Evolutionary conservation across 1,284 basidiomycete genomes (phyloP).

Genomic region (Schizophyllum amplum): DNA sequence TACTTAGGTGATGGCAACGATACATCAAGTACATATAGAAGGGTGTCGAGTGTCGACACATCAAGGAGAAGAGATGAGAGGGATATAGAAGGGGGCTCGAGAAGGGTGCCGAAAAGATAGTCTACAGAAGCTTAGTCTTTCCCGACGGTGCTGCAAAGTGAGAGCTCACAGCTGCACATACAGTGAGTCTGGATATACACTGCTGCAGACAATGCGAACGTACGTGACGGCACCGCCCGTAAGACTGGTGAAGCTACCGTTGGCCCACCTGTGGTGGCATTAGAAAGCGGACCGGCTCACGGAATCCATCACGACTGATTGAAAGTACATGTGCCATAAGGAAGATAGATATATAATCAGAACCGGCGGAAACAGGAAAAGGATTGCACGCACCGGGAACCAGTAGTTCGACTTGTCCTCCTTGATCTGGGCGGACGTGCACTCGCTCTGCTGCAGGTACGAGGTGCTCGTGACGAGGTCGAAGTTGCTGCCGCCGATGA

Average conservation of each 20-base stretch:
- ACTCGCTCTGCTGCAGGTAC: conserved; percentile 26
- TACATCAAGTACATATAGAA: too few species aligned
- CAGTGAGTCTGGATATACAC: too few species aligned
- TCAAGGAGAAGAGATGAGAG: too few species aligned
- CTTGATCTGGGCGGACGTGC: conserved; percentile 33
- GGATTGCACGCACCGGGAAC: conserved; percentile 25
- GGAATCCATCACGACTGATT: conserved; percentile 18
- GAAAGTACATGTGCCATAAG: conserved; percentile 29
- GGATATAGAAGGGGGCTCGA: too few species aligned
- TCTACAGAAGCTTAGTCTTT: too few species aligned
- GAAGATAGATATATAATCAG: too few species aligned
- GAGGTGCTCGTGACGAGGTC: conserved; percentile 25
- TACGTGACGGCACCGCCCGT: conserved; percentile 31
- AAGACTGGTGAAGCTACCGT: conserved; percentile 30
- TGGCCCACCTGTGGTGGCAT: conserved; percentile 22
- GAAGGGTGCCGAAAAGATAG: too few species aligned
- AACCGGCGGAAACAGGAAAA: too few species aligned
- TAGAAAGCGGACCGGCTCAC: not conserved
- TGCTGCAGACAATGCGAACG: conserved; percentile 10
- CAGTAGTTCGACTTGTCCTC: conserved; percentile 39
- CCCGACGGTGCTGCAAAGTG: too few species aligned
- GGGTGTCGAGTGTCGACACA: too few species aligned
- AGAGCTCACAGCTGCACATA: not conserved
- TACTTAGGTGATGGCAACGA: too few species aligned
- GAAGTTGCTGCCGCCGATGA: conserved; percentile 36